Evolutionary conservation across 768 basidiomycete genomes (phyloP), one percentile per base, ranked within the genome.

Genomic region (Rhizopogon vulgaris): DNA sequence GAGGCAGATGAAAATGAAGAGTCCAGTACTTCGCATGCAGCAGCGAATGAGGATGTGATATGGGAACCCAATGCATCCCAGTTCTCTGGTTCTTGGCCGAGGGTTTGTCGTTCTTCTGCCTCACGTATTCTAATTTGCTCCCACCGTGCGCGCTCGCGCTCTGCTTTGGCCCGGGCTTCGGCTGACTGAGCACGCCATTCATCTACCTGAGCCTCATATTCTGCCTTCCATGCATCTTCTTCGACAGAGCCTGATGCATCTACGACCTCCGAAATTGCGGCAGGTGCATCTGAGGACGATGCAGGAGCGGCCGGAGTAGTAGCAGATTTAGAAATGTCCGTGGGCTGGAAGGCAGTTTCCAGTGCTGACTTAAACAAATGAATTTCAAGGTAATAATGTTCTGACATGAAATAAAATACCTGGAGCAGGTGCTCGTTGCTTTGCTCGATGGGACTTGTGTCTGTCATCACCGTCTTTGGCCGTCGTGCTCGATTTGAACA

Each of bases 121-220:
- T 68, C 66, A 4, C 51, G 52, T 11, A 52, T 52, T 6, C 90
- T 78, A 43, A 85, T 71, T 14, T 72, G 71, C 63, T 87, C 88
- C 87, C 87, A 92, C 55, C 76, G 74, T 39, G 76, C 76, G 9
- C 89, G 84, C 65, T 83, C 80, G 55, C 74, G 76, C 71, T 90
- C 89, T 8, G 88, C 85, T 64, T 84, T 89, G 62, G 80, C 73
- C 48, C 88, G 83, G 40, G 83, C 83, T 54, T 79, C 79, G 28
- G 87, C 84, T 37, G 83, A 85, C 59, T 83, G 79, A 22, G 78
- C 78, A 38, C 84, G 83, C 90, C 90, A 93, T 51, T 74, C 69
- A 47, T 76, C 73, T 10, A 88, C 72, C 39, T 87, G 84, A 1
- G 78, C 69, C 47, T 90, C 83, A 63, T 90, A 88, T 60, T 83